Base-by-base conservation (phyloP, 805 yeast species). In the Lipomyces starkeyi region DNA sequence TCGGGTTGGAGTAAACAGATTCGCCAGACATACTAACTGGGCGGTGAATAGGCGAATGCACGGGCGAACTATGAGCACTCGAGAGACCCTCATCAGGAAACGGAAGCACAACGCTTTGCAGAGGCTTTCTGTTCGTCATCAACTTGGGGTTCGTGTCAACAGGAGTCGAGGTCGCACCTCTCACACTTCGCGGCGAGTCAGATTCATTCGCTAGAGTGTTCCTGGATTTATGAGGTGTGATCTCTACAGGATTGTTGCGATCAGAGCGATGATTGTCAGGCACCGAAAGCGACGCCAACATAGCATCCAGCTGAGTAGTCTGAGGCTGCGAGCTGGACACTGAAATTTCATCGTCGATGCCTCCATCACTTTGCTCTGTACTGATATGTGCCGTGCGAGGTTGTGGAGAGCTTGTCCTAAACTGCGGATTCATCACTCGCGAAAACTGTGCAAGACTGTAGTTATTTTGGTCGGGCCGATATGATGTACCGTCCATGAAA, bases 401-500 rank as follows among this genome's bases (percentile, higher is more conserved):
- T 17, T 60, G 63, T 14, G 63, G 63, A 8, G 64, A 49, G 40
- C 64, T 68, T 7, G 69, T 40, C 14, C 64, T 59, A 53, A 62
- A 70, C 66, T 71, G 73, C 4, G 73, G 73, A 59, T 71, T 66
- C 25, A 17, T 52, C 11, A 32, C 43, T 7, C 79, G 73, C 22
- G 74, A 69, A 66, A 79, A 80, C 66, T 79, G 76, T 47, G 83
- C 82, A 20, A 78, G 71, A 34, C 73, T 72, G 73, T 75, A 79
- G 40, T 74, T 69, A 37, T 69, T 73, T 43, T 65, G 65, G 58
- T 66, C 67, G 3, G 32, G 20, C 40, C 65, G 67, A 29, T 73
- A 74, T 17, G 80, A 71, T 53, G 79, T 80, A 5, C 86, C 86
- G 47, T 79, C 78, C 69, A 83, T 75, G 75, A 78, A 91, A 74